A percentile compares a stretch with the other conserved stretches of the same genome.
Conservation (phyloP, 768 basidiomycete genomes). For the Tulasnella sp. region DNA sequence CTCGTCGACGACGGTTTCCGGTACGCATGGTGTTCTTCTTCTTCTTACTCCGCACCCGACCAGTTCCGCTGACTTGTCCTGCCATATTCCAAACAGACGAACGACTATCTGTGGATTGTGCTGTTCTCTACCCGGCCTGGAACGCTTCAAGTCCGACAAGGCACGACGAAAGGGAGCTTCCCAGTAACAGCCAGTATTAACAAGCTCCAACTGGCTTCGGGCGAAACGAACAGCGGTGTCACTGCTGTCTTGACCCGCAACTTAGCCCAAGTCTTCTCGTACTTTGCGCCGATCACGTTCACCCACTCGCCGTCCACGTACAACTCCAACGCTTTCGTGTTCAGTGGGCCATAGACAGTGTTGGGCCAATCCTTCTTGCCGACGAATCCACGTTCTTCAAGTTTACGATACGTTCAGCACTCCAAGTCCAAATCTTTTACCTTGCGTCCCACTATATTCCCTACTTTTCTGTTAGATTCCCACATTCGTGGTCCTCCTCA, state of each 20-base stretch:
- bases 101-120: slow-evolving; percentile 63
- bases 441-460: not conserved
- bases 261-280: slow-evolving; percentile 37
- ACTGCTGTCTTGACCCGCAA: slow-evolving; percentile 42
- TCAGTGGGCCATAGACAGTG: slow-evolving; percentile 1
- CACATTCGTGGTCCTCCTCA: not conserved
- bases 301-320: slow-evolving; percentile 47
- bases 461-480: not conserved
- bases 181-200: slow-evolving; percentile 49
- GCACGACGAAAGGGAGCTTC: slow-evolving; percentile 43
- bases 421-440: not conserved
- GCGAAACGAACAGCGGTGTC: slow-evolving; percentile 39
- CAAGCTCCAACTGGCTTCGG: slow-evolving; percentile 54
- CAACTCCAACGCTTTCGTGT: slow-evolving; percentile 65
- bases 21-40: not conserved
- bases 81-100: slow-evolving; percentile 35
- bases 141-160: slow-evolving; percentile 46
- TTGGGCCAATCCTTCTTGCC: not conserved
- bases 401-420: not conserved
- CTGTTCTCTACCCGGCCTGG: slow-evolving; percentile 51
- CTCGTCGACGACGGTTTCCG: not conserved
- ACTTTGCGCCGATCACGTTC: slow-evolving; percentile 39
- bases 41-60: not conserved
- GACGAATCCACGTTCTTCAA: not conserved
- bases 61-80: slow-evolving; percentile 8